These are phyloP conservation scores for Bolboschoenoplectus hybrid DNA, from an alignment of 202 grass and related monocot species.

Conservation along the genomic window DNA sequence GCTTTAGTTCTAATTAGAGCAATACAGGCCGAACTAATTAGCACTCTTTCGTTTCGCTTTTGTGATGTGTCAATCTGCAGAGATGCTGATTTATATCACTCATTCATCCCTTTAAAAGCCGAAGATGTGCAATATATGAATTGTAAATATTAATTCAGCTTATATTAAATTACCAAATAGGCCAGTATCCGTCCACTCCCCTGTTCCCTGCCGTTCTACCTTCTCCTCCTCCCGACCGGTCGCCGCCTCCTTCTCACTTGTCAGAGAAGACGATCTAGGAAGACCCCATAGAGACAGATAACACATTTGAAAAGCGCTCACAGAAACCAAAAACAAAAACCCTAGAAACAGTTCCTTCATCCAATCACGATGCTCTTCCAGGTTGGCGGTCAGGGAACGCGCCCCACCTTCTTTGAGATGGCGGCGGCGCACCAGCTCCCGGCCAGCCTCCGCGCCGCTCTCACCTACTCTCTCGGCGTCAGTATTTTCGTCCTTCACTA, in stretches of 20 bases:
- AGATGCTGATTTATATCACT: too few relatives aligned
- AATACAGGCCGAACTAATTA: too few relatives aligned
- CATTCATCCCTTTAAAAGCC: too few relatives aligned
- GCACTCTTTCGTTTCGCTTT: too few relatives aligned
- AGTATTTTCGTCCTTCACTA: not conserved
- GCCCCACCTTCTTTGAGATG: constrained; percentile 99
- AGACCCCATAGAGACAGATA: constrained; percentile 11
- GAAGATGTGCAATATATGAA: too few relatives aligned
- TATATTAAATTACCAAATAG: too few relatives aligned
- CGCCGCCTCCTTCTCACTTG: not conserved
- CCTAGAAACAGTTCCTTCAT: not conserved
- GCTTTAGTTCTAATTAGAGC: too few relatives aligned
- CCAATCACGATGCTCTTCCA: constrained; percentile 79
- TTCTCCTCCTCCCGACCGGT: not conserved
- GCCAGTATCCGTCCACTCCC: not conserved
- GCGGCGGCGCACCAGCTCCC: constrained; percentile 98
- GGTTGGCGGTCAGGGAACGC: constrained; percentile 91
- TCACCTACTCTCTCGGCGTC: constrained; percentile 93
- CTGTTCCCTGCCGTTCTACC: not conserved
- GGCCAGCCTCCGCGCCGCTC: constrained; percentile 80
- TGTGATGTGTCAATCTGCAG: too few relatives aligned
- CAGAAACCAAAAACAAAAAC: not conserved
- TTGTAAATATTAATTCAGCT: too few relatives aligned
- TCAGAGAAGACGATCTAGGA: not conserved
- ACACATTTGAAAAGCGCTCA: not conserved